Evolutionary conservation across 306 rosid genomes (phyloP).

Genomic region (Biancaea sappan): DNA sequence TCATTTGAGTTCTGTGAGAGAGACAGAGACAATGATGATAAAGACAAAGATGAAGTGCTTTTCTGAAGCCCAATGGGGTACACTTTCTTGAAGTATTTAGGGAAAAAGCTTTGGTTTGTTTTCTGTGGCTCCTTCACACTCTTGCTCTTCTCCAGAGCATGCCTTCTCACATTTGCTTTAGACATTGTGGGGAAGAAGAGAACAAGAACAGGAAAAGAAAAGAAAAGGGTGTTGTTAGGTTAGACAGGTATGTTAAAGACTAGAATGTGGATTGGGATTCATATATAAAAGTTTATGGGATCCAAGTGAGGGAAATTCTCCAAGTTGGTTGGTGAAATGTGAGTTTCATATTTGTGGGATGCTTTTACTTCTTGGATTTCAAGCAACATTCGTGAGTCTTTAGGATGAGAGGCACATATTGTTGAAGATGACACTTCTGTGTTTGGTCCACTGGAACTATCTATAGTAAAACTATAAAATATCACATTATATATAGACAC

Average conservation of each 20-base stretch:
- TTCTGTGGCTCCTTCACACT: constrained; percentile 60
- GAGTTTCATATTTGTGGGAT: constrained; percentile 58
- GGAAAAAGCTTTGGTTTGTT: constrained; percentile 49
- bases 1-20: constrained; percentile 90
- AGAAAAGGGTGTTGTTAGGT: neutral
- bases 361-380: constrained; percentile 55
- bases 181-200: constrained; percentile 50
- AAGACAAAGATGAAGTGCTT: constrained; percentile 74
- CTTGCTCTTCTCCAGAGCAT: constrained; percentile 56
- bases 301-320: neutral
- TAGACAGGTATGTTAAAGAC: neutral
- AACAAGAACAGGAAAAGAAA: neutral
- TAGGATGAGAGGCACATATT: constrained; percentile 14
- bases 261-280: constrained; percentile 26
- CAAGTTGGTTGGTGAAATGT: constrained; percentile 74
- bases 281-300: constrained; percentile 33
- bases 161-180: constrained; percentile 60
- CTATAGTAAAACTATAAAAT: neutral
- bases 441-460: constrained; percentile 17
- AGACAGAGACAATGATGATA: constrained; percentile 76
- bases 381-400: constrained; percentile 58
- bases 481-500: neutral
- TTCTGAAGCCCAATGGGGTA: constrained; percentile 92
- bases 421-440: constrained; percentile 28
- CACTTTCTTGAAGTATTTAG: constrained; percentile 73